phyloP scores from a whole-genome alignment of 2,329 filamentous ascomycete species.

The Fusarium scirpi region DNA sequence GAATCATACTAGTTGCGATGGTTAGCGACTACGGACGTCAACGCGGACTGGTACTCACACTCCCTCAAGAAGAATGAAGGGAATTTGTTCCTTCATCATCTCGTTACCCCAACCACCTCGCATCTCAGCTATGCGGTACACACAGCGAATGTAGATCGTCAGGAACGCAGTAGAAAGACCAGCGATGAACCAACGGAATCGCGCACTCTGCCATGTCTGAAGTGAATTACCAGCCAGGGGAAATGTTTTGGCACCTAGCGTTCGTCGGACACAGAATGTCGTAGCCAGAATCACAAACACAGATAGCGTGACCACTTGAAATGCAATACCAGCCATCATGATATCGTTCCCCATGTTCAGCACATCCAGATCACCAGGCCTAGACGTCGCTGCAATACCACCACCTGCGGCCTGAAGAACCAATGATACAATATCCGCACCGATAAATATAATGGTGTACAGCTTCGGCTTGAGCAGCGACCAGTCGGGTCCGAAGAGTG shows the following conservation, averaged over 20 bases:
- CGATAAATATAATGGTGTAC: conserved; percentile 24
- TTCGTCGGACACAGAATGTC: neutral
- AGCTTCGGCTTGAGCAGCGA: conserved; percentile 13
- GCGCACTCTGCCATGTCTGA: neutral
- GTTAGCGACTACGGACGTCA: neutral
- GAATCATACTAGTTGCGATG: neutral
- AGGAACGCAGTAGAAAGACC: conserved; percentile 5
- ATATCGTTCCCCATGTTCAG: neutral
- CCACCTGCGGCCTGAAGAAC: conserved; percentile 10
- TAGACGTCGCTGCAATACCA: conserved; percentile 13
- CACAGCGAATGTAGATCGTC: conserved; percentile 16
- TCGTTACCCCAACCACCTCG: conserved; percentile 3
- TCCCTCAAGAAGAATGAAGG: conserved; percentile 9
- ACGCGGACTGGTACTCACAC: neutral
- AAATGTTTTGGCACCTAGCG: neutral
- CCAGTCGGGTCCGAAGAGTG: conserved; percentile 10
- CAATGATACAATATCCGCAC: conserved; percentile 4
- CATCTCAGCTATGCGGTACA: conserved; percentile 26
- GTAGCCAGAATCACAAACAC: conserved; percentile 1
- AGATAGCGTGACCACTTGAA: conserved; percentile 11
- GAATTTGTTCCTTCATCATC: conserved; percentile 10
- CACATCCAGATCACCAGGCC: neutral
- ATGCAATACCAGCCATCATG: conserved; percentile 19
- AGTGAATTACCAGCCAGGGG: neutral
- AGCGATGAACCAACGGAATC: neutral